Evolutionary conservation across 169 alveolate species (phyloP), one percentile per base, ranked within the genome.

Genomic region (Plasmodium knowlesi): DNA sequence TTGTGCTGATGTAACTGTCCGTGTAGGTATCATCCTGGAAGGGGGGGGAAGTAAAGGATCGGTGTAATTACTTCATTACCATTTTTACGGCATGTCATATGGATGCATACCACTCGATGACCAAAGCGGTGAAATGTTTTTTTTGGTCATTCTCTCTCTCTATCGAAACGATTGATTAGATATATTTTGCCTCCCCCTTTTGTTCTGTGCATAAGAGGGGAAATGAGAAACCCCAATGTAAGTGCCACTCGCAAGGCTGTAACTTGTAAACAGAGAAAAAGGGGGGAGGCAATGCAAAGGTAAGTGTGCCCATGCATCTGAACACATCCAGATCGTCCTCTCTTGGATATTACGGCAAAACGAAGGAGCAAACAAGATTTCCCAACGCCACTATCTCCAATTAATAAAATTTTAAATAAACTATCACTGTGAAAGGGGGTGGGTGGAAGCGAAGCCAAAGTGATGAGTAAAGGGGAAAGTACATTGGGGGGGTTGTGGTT

Each of bases 311-410:
- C 53, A 81, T 81, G 34, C 74, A 37, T 2, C 16, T 16, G 22
- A 1, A 19, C 3, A 25, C 10, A 9, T 34, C 6, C 37, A 28
- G 8, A 39, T 39, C 43, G 1, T 32, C 2, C n/a, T 83, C 74
- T 41, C 19, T 67, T 46, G 76, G 94, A 76, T 82, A 98, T 96
- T 96, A 98, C 99, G 80, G 99, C 99, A 96, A 98, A 99, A 73
- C 99, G 96, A 91, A 98, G 98, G 74, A 99, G 97, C 91, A 99
- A 96, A 80, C 99, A 98, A 12, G 99, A 98, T 95, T 99, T 99
- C 37, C 99, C 99, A 25, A 98, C 99, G 74, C 99, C 99, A 53
- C 99, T 98, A 88, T 99, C 99, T n/a, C 99, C 99, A 81, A 99
- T 98, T 83, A 99, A 95, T 70, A 99, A 97, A 70, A 99, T 96